Evolutionary conservation across 768 basidiomycete genomes (phyloP).

Genomic region (Phylloporus sp.): DNA sequence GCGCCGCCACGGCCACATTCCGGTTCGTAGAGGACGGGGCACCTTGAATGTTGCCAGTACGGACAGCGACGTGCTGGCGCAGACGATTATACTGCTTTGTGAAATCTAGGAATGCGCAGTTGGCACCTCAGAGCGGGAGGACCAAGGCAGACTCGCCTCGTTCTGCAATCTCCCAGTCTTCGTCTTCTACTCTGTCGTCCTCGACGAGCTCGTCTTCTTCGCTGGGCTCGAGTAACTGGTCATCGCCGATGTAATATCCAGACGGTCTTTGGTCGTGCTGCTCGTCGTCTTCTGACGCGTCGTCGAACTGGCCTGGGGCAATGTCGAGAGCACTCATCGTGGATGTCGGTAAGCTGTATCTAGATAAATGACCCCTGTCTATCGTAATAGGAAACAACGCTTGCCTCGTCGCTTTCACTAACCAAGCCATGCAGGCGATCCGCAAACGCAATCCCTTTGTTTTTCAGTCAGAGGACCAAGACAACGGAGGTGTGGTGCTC

Average conservation of each 20-base stretch:
- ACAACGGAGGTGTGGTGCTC: slow-evolving; percentile 34
- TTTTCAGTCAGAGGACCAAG: slow-evolving; percentile 30
- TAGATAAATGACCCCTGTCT: slow-evolving; percentile 14
- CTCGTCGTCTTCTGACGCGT: slow-evolving; percentile 41
- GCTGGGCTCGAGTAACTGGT: slow-evolving; percentile 20
- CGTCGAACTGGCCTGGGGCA: slow-evolving; percentile 59
- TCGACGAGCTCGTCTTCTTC: slow-evolving; percentile 37
- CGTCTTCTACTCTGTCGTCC: slow-evolving; percentile 70
- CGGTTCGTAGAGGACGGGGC: slow-evolving; percentile 49
- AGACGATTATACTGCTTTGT: slow-evolving; percentile 98
- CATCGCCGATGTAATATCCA: slow-evolving; percentile 46
- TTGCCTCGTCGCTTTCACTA: too few relatives aligned
- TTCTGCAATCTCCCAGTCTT: slow-evolving; percentile 86
- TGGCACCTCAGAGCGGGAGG: background rate
- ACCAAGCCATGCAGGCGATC: slow-evolving; percentile 29
- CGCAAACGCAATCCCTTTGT: slow-evolving; percentile 47
- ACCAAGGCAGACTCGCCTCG: slow-evolving; percentile 48
- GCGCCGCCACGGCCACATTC: slow-evolving; percentile 49
- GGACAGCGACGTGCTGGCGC: slow-evolving; percentile 84
- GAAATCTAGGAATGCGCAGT: slow-evolving; percentile 61
- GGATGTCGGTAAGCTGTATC: slow-evolving; percentile 4
- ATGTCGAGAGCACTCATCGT: slow-evolving; percentile 27
- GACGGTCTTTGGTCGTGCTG: slow-evolving; percentile 20
- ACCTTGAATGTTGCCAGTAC: slow-evolving; percentile 65
- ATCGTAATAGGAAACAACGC: too few relatives aligned